Percentiles rank a stretch among this genome's conserved stretches.
phyloP scores from a whole-genome alignment of 495 filamentous ascomycete species.

The Aspergillus ellipticus region DNA sequence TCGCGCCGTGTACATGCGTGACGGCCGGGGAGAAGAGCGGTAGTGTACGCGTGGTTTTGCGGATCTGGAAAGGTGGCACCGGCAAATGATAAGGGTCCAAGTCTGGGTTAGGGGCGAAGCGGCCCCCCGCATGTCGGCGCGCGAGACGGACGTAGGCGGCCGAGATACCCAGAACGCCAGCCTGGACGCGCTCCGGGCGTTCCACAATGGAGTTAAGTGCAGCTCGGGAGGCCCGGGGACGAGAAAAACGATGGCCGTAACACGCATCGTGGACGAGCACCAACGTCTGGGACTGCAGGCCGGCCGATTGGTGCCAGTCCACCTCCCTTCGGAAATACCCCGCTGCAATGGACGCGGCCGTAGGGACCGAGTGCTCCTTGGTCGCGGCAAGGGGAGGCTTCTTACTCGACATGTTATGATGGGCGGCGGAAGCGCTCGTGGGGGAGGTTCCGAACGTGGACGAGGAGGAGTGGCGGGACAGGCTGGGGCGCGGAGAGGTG shows the following conservation, averaged over 20 bases:
- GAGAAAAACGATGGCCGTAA: conserved; percentile 85
- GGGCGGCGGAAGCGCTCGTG: conserved; percentile 24
- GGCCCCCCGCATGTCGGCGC: conserved; percentile 70
- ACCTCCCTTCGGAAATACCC: conserved; percentile 69
- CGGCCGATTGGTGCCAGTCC: conserved; percentile 52
- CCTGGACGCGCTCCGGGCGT: conserved; percentile 86
- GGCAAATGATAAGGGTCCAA: conserved; percentile 47
- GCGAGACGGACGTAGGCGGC: conserved; percentile 88
- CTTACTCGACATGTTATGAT: conserved; percentile 11
- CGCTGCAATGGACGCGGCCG: conserved; percentile 64
- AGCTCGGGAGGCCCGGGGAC: conserved; percentile 66
- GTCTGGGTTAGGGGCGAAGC: conserved; percentile 58
- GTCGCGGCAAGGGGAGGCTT: conserved; percentile 21
- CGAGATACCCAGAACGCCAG: conserved; percentile 73
- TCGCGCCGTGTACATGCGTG: conserved; percentile 75
- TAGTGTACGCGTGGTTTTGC: conserved; percentile 64
- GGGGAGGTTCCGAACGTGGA: conserved; percentile 41
- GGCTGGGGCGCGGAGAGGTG: conserved; percentile 32
- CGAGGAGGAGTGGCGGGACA: conserved; percentile 46
- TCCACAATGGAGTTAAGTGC: conserved; percentile 78
- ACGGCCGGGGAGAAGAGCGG: conserved; percentile 65
- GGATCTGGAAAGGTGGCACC: conserved; percentile 74
- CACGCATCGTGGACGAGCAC: conserved; percentile 89
- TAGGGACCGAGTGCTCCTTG: conserved; percentile 39
- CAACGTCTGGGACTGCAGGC: conserved; percentile 59